Evolutionary conservation across 2,329 filamentous ascomycete species (phyloP).

Genomic region (Thielaviopsis musarum): DNA sequence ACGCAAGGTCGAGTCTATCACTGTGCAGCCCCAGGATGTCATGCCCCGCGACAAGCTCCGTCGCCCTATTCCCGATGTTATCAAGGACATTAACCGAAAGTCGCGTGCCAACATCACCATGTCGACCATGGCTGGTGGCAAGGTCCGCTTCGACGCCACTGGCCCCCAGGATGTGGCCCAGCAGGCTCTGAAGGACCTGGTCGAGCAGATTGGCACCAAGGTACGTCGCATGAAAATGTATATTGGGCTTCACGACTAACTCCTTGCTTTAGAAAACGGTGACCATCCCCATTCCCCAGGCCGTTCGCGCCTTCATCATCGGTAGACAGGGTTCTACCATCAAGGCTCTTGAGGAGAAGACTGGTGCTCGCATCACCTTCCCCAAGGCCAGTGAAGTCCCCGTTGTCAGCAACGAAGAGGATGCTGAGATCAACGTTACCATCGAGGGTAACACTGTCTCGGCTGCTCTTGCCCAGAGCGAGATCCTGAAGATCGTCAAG

Average conservation of each 20-base stretch:
- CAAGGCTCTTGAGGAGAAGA: constrained; percentile 75
- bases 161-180: constrained; percentile 72
- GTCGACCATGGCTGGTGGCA: constrained; percentile 53
- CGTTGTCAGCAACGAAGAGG: constrained; percentile 52
- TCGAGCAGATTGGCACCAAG: constrained; percentile 74
- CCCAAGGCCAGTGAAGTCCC: constrained; percentile 58
- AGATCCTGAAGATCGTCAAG: constrained; percentile 74
- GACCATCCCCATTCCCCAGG: constrained; percentile 26
- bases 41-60: constrained; percentile 62
- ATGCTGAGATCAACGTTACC: constrained; percentile 66
- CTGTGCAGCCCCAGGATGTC: constrained; percentile 59
- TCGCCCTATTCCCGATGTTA: constrained; percentile 67
- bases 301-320: constrained; percentile 77
- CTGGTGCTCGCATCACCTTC: constrained; percentile 78
- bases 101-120: constrained; percentile 76
- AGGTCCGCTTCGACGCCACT: constrained; percentile 66
- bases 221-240: constrained; percentile 28
- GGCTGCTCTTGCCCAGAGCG: constrained; percentile 64
- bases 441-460: constrained; percentile 87
- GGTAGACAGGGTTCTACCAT: constrained; percentile 82
- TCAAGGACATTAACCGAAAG: constrained; percentile 83
- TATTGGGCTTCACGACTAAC: background rate
- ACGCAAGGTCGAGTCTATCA: constrained; percentile 61
- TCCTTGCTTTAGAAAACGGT: constrained; percentile 11
- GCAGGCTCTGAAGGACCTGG: constrained; percentile 76